Conservation (phyloP, 306 rosid genomes). For the Pterocarpus macrocarpus region DNA sequence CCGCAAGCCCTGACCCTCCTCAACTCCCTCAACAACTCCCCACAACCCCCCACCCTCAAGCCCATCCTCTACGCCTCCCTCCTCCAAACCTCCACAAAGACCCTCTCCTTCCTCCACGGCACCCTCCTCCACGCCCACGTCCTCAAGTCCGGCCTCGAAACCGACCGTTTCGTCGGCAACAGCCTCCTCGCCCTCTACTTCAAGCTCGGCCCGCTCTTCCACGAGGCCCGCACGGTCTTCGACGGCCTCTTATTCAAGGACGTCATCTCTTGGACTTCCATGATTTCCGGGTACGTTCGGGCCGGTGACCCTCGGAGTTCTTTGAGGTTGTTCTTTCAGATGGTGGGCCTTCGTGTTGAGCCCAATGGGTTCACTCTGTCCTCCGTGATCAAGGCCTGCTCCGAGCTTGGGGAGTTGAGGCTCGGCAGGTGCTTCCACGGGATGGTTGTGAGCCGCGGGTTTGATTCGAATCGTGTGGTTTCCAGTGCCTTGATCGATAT, state of each 20-base stretch:
- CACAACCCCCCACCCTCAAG: conserved; percentile 44
- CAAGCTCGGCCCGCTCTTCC: conserved; percentile 61
- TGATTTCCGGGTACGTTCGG: conserved; percentile 72
- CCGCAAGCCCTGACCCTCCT: conserved; percentile 57
- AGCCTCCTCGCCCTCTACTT: conserved; percentile 80
- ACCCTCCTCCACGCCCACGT: conserved; percentile 73
- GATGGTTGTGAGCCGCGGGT: conserved; percentile 64
- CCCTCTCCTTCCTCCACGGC: conserved; percentile 60
- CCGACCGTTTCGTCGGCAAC: conserved; percentile 82
- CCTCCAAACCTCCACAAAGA: conserved; percentile 68
- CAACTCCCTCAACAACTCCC: conserved; percentile 39
- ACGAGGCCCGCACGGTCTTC: conserved; percentile 66
- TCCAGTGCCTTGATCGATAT: conserved; percentile 70
- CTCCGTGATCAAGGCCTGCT: conserved; percentile 75
- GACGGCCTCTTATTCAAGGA: conserved; percentile 67
- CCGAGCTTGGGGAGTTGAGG: conserved; percentile 51
- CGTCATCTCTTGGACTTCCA: conserved; percentile 85
- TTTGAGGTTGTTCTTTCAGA: conserved; percentile 60
- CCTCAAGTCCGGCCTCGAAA: conserved; percentile 73
- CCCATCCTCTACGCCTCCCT: conserved; percentile 79
- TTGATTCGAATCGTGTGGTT: conserved; percentile 59
- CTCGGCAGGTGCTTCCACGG: conserved; percentile 73
- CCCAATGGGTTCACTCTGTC: conserved; percentile 85
- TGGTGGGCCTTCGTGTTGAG: conserved; percentile 57
- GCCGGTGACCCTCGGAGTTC: conserved; percentile 55